Evolutionary conservation across 371 early-diverging fungal genomes (phyloP), one percentile per base, ranked within the genome.

Genomic region (Rhizopus delemar): DNA sequence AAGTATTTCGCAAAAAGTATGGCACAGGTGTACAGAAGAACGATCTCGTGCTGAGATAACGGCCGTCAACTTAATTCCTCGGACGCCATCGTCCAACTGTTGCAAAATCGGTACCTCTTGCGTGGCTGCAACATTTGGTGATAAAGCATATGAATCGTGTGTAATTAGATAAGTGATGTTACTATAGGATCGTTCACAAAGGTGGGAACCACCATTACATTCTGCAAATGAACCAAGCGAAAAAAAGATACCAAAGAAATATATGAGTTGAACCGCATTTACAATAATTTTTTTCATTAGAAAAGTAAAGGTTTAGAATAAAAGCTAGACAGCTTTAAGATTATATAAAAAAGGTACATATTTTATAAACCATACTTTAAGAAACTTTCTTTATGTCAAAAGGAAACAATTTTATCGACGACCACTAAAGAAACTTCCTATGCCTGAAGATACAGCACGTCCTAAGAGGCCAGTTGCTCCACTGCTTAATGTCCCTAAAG

Each of bases 111-210:
- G 60, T 45, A 67, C 59, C 60, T 77, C 73, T 72, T 90, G 92
- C 46, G 86, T 90, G 5, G 85, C 79, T 8, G 86, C 88, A 35
- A 76, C 41, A 39, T 70, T 74, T 0, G 63, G 45, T 6, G 65
- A 66, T n/a, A 64, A 48, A 32, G 92, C 88, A 66, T 81, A 92
- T 0, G 91, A 80, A 57, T 91, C 90, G 68, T 91, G 91, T 8
- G 91, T 88, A 4, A 85, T 75, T 3, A 84, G 66, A 45, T 76
- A 86, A 2, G 85, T 76, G n/a, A 91, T 77, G 29, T 83, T 54
- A 64, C 69, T 68, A 60, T 86, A 90, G 2, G 66, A 41, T 43
- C 65, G 70, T 53, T 69, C 56, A 59, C 92, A 91, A 13, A 90
- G 75, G 31, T 69, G 71, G 2, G 68, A 51, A 52, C 87, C 80